Percentiles rank a stretch among this genome's conserved stretches.
phyloP scores from a whole-genome alignment of 2,329 filamentous ascomycete genomes.

The Talaromyces verruculosus region DNA sequence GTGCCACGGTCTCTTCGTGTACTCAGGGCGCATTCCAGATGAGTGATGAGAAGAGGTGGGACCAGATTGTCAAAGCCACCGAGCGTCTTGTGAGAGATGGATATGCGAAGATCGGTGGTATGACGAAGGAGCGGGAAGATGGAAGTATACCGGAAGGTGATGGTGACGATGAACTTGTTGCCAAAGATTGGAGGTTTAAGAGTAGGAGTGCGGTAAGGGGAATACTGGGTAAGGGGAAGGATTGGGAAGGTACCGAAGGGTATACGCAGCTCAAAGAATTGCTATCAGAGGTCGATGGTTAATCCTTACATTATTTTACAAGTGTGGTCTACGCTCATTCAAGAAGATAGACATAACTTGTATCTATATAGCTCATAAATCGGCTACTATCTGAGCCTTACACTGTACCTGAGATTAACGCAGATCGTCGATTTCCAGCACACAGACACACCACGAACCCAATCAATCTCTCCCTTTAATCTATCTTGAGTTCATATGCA shows the following conservation, averaged over 20 bases:
- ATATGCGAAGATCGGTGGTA: slow-evolving; percentile 74
- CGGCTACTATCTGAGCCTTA: background rate
- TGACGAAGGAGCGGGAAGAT: slow-evolving; percentile 57
- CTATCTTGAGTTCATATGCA: background rate
- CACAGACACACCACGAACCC: background rate
- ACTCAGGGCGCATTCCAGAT: slow-evolving; percentile 47
- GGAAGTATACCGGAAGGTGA: slow-evolving; percentile 31
- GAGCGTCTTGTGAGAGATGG: slow-evolving; percentile 72
- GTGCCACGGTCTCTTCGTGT: slow-evolving; percentile 58
- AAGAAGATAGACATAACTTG: background rate
- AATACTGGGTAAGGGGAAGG: slow-evolving; percentile 77
- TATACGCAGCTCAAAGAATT: slow-evolving; percentile 42
- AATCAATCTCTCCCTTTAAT: background rate
- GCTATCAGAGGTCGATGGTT: slow-evolving; percentile 38
- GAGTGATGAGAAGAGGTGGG: slow-evolving; percentile 67
- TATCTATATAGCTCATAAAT: background rate
- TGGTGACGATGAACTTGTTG: slow-evolving; percentile 58
- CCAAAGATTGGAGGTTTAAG: slow-evolving; percentile 83
- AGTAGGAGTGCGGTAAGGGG: slow-evolving; percentile 79
- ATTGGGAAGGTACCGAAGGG: slow-evolving; percentile 64
- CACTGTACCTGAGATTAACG: background rate
- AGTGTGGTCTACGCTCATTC: too few relatives aligned
- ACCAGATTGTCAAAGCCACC: slow-evolving; percentile 72
- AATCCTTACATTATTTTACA: background rate
- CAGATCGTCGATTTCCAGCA: background rate